These are phyloP conservation scores for Dentipellis sp. DNA, from an alignment of 768 basidiomycete genomes.

Conservation along the genomic window DNA sequence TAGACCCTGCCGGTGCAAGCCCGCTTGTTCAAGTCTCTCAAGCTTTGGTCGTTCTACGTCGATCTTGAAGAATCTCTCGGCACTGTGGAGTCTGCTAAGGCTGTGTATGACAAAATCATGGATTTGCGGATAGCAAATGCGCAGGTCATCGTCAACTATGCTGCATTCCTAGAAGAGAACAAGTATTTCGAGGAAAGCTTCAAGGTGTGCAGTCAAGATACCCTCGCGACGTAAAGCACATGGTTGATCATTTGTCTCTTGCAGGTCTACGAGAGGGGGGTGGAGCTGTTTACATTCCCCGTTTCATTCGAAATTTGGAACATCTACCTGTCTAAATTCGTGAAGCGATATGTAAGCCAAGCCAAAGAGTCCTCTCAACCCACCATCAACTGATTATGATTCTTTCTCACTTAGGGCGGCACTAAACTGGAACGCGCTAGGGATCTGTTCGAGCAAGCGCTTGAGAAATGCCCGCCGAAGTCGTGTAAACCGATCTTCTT, in stretches of 20 bases:
- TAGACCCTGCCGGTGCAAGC: conserved; percentile 80
- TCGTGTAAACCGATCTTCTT: conserved; percentile 92
- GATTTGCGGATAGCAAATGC: conserved; percentile 97
- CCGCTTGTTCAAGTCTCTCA: conserved; percentile 93
- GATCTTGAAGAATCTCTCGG: conserved; percentile 97
- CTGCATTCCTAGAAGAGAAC: conserved; percentile 94
- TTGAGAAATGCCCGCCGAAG: conserved; percentile 93
- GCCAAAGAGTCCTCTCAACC: too few species aligned
- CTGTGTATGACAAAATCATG: conserved; percentile 92
- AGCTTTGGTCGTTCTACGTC: conserved; percentile 98
- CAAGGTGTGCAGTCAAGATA: conserved; percentile 46
- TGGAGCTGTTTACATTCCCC: conserved; percentile 95
- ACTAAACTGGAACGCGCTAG: conserved; percentile 92
- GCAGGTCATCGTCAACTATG: conserved; percentile 95
- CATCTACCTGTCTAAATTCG: conserved; percentile 94
- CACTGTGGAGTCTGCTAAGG: conserved; percentile 83
- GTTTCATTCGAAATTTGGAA: conserved; percentile 99
- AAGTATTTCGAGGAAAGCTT: conserved; percentile 98
- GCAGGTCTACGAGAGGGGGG: conserved; percentile 92
- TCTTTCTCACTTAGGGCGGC: conserved; percentile 52
- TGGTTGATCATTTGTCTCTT: background rate
- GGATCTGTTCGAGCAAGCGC: conserved; percentile 94
- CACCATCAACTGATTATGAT: background rate
- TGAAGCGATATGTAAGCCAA: conserved; percentile 82
- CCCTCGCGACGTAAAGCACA: background rate